Evolutionary conservation across 495 filamentous ascomycete genomes (phyloP), one percentile per base, ranked within the genome.

Genomic region (Aspergillus sclerotioniger): DNA sequence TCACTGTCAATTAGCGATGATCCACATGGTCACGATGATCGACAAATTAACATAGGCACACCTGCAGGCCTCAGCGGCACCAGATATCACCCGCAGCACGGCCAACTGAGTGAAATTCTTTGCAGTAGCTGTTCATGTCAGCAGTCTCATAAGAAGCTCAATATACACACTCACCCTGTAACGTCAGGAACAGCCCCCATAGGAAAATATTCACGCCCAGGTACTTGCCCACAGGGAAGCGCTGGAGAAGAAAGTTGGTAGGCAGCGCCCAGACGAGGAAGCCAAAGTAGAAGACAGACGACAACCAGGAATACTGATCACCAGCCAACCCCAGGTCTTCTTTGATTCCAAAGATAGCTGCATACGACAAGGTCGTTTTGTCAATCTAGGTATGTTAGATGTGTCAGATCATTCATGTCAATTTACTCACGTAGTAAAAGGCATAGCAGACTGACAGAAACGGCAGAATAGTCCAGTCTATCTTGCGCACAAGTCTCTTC

Each of bases 201-300:
- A 77, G 51, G 44, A 83, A 72, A 43, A 83, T 80, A 54, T 80
- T 83, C 29, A 67, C 52, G 8, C 76, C 76, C 2, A 78, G 67
- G 65, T 82, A 84, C 54, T 76, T 75, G 10, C 67, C 72, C 12
- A 78, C 68, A 0, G 82, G 82, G 35, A 85, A 68, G 1, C 69
- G 62, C 59, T 84, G 82, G 59, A 86, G 69, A 2, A 86, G 62
- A 21, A 80, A 73, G 56, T 77, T 75, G 1, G 75, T 71, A 0
- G 77, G 78, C 25, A 50, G 13, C 1, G 47, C 47, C 47, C 37
- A 57, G 48, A 58, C 56, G 31, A 87, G 60, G 52, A 78, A 85
- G 0, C 84, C 84, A 60, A 85, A 79, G 57, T 85, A 84, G 68
- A 84, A 85, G 6, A 82, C 68, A 29, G 69, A 74, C 8, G 71